phyloP scores from a whole-genome alignment of 2,329 filamentous ascomycete species.

The Septoria petroselini region DNA sequence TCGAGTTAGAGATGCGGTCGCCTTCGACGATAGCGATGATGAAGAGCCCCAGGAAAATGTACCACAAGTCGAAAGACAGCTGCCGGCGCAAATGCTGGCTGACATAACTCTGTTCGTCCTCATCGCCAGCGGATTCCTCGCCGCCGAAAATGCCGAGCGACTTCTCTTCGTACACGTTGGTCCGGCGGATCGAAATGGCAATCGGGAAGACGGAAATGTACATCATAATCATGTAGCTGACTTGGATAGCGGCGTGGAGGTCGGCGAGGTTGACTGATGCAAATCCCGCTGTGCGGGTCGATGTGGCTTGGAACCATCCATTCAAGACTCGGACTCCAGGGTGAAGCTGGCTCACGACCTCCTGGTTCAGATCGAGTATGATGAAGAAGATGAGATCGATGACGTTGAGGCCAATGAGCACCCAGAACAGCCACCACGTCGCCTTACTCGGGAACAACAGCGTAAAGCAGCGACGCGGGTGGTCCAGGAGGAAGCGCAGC shows the following conservation, averaged over 20 bases:
- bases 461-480: constrained; percentile 94
- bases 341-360: constrained; percentile 64
- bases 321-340: constrained; percentile 74
- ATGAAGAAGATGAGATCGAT: constrained; percentile 89
- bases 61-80: constrained; percentile 97
- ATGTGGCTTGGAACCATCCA: constrained; percentile 84
- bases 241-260: constrained; percentile 86
- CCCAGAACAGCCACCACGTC: constrained; percentile 93
- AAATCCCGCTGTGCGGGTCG: constrained; percentile 89
- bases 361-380: constrained; percentile 77
- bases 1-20: constrained; percentile 58
- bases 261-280: constrained; percentile 71
- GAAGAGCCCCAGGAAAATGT: constrained; percentile 89
- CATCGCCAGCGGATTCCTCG: constrained; percentile 51
- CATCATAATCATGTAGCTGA: constrained; percentile 98
- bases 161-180: constrained; percentile 94
- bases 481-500: constrained; percentile 83
- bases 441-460: constrained; percentile 84
- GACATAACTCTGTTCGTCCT: constrained; percentile 73
- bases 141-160: constrained; percentile 70
- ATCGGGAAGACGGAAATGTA: constrained; percentile 97
- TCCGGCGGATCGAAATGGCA: constrained; percentile 87
- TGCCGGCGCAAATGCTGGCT: constrained; percentile 88
- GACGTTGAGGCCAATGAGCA: constrained; percentile 76
- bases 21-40: constrained; percentile 89